Evolutionary conservation across 352 stramenopile species (phyloP).

Genomic region (Phytopythium boreale): DNA sequence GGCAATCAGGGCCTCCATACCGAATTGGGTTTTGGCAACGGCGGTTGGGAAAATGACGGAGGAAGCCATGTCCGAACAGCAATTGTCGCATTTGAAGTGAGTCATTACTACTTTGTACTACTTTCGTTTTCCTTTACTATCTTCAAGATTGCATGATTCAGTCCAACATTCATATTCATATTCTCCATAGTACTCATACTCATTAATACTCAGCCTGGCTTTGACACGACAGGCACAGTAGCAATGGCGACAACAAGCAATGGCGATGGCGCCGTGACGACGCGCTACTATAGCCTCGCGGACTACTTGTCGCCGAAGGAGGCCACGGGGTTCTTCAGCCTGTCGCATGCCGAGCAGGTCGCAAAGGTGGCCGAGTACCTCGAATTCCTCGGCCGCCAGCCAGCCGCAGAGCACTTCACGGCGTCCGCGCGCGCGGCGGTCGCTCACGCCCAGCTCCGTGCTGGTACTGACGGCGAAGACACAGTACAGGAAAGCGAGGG

Average conservation of each 20-base stretch:
- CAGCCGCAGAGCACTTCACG: slow-evolving; percentile 41
- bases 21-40: no score
- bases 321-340: slow-evolving; percentile 45
- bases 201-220: no score
- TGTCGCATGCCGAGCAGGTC: slow-evolving; percentile 46
- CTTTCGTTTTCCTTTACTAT: no score
- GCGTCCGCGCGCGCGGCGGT: slow-evolving; percentile 50
- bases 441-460: slow-evolving; percentile 33
- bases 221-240: background rate
- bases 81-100: background rate
- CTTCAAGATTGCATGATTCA: no score
- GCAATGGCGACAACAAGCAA: background rate
- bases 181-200: no score
- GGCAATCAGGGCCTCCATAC: slow-evolving; percentile 55
- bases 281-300: slow-evolving; percentile 64
- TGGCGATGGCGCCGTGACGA: background rate
- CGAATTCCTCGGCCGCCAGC: slow-evolving; percentile 53
- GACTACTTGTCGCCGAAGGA: slow-evolving; percentile 51
- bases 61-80: no score
- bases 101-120: background rate
- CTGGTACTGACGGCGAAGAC: background rate
- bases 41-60: no score
- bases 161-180: no score
- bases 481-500: background rate
- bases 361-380: slow-evolving; percentile 62